Base-by-base conservation (phyloP, 306 rosid genomes). In the Quercus aquifolioides region DNA sequence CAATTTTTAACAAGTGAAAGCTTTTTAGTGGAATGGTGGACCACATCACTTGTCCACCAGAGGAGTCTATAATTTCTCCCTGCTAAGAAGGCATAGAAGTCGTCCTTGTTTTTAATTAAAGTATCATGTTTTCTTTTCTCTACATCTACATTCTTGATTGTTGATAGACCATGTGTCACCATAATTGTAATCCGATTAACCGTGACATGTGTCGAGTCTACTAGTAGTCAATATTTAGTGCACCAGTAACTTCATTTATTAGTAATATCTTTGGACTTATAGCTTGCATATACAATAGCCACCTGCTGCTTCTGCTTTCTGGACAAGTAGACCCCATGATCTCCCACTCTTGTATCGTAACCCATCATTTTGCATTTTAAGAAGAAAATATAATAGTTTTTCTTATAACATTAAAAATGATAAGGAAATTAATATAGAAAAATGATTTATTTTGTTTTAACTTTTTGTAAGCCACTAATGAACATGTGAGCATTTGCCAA, bases 201-300 rank as follows among this genome's bases (percentile, higher is more conserved):
- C 86, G 79, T 85, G 25, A 89, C 85, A 28, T 38, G 80, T 38
- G 52, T 90, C 91, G 55, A 90, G 67, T 43, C 91, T 90, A 76
- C 57, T 91, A 92, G 6, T 91, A 91, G 77, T 91, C 92, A 2
- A 91, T 91, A 84, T 91, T 92, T 49, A 91, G 86, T 68, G 91
- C 91, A 83, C 91, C 86, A 1, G 91, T 90, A 49, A 90, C 89
- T 83, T 90, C 92, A 78, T 90, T 87, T 28, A 86, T 84, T 2
- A 86, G 85, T 17, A 90, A 77, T 73, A 90, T 85, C 49, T 86
- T 88, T 38, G 90, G 91, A 72, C 80, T 84, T 84, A 83, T 88
- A 58, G 84, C 82, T 55, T 14, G 94, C 91, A 74, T 89, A 11
- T 11, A 90, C 87, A 43, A 88, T 90, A 55, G 90, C 86, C 74